Percentiles rank a stretch among this genome's conserved stretches.
Conservation (phyloP, 257 asterid genomes). For the Solanum pennellii region DNA sequence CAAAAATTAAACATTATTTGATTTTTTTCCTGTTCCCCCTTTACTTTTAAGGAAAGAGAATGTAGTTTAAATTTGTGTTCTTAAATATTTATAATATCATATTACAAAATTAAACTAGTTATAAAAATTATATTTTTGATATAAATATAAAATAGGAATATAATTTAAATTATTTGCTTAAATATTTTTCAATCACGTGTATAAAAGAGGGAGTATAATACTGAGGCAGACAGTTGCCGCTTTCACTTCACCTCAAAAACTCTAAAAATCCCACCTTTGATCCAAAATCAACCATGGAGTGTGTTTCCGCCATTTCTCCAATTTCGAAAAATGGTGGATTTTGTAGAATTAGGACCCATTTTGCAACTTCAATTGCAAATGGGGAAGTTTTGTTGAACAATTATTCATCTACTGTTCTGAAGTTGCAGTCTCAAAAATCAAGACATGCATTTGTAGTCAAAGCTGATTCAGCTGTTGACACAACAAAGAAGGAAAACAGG, state of each 20-base stretch:
- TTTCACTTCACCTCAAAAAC: neutral
- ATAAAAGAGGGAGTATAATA: neutral
- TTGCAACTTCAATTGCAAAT: neutral
- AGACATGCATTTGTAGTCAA: slow-evolving; percentile 10
- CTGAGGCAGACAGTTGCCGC: neutral
- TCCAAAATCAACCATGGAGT: neutral
- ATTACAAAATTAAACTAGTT: neutral
- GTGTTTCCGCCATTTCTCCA: neutral
- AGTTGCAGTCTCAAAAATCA: slow-evolving; percentile 5
- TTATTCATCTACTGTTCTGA: neutral
- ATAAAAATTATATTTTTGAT: neutral
- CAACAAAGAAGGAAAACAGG: neutral
- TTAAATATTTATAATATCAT: too few relatives aligned
- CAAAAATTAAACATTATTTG: too few relatives aligned
- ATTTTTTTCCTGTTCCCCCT: neutral
- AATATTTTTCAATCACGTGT: neutral
- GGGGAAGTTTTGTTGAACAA: neutral
- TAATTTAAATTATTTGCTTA: too few relatives aligned
- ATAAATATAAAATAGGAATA: too few relatives aligned
- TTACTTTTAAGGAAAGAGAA: neutral
- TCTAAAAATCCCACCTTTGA: neutral
- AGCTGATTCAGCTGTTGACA: slow-evolving; percentile 9
- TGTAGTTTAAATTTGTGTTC: neutral
- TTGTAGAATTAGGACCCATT: neutral
- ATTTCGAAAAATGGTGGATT: neutral